Conservation (phyloP, 2,329 filamentous ascomycete species). For the Atkinsonella texensis region DNA sequence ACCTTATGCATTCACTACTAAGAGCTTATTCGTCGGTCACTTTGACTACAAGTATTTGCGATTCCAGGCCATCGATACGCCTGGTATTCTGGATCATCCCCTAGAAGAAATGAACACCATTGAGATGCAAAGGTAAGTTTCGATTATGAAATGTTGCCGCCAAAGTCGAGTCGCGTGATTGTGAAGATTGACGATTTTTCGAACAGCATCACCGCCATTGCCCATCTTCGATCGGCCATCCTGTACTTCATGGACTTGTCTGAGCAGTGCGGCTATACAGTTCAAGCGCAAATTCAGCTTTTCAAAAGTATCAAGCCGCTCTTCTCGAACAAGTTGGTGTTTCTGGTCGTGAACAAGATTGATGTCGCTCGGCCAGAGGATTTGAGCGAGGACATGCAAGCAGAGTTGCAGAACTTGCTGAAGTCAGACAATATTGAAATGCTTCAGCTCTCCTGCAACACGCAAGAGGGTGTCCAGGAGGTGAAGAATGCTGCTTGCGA, state of each 20-base stretch:
- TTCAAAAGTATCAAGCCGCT: conserved; percentile 96
- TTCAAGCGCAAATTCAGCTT: conserved; percentile 82
- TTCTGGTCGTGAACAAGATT: conserved; percentile 97
- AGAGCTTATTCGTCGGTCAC: conserved; percentile 92
- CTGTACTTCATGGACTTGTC: conserved; percentile 98
- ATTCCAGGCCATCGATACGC: conserved; percentile 80
- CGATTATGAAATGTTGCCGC: too few species aligned
- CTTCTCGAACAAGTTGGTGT: conserved; percentile 95
- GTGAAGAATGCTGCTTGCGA: conserved; percentile 95
- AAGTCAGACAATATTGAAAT: conserved; percentile 87
- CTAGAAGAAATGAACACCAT: conserved; percentile 99
- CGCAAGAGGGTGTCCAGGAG: conserved; percentile 82
- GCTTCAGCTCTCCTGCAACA: conserved; percentile 88
- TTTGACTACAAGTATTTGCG: conserved; percentile 73
- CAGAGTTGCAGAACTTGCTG: conserved; percentile 65
- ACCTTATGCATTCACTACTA: conserved; percentile 97
- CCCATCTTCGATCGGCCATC: conserved; percentile 87
- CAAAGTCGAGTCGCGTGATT: too few species aligned
- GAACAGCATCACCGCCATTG: conserved; percentile 81
- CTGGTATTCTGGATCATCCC: conserved; percentile 95
- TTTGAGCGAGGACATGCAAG: conserved; percentile 65
- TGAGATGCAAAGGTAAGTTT: conserved; percentile 64
- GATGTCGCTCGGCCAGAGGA: conserved; percentile 83
- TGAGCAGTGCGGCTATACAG: conserved; percentile 92
- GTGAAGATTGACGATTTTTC: too few species aligned